Base-by-base conservation (phyloP, 306 rosid species). In the Quercus dentata region DNA sequence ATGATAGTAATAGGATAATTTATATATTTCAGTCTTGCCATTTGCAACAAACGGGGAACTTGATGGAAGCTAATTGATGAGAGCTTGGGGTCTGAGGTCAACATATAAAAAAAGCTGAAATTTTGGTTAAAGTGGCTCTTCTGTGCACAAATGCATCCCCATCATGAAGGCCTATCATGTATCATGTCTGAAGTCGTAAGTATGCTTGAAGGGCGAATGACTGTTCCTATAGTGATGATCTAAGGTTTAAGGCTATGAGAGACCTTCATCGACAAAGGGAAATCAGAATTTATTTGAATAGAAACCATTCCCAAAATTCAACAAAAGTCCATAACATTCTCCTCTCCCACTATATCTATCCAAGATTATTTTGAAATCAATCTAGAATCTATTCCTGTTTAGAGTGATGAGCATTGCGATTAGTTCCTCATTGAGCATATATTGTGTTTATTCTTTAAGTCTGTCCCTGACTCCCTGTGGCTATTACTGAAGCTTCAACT, bases 161-260 rank as follows among this genome's bases (percentile, higher is more conserved):
- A 25, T 88, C 91, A 19, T 71, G 86, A 18, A 76, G 97, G 83
- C 96, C 96, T 46, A 83, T 83, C 23, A 92, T 92, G 94, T 88
- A 83, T 83, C 23, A 92, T 92, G 92, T 88, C 92, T 25, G 94
- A 89, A 81, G 97, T 84, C 55, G 92, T 91, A 71, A 85, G 77
- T 64, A 89, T 88, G 91, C 92, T 92, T 19, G 91, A 90, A 89
- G 92, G 92, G 78, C 70, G 76, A 70, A 55, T 35, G 27, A 21
- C 3, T 8, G 83, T 91, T 10, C 49, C 64, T 76, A 74, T 25
- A 64, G 1, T 38, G 90, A 83, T 30, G 97, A 92, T 74, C 63
- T 33, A 9, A 6, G 9, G 9, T 41, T 9, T 41, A 6, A 41
- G 49, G 49, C 12, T 41, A 41, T 33, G 49, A 41, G 49, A 9